These are phyloP conservation scores for Plasmodium knowlesi DNA, from an alignment of 169 alveolate species.

Conservation along the genomic window DNA sequence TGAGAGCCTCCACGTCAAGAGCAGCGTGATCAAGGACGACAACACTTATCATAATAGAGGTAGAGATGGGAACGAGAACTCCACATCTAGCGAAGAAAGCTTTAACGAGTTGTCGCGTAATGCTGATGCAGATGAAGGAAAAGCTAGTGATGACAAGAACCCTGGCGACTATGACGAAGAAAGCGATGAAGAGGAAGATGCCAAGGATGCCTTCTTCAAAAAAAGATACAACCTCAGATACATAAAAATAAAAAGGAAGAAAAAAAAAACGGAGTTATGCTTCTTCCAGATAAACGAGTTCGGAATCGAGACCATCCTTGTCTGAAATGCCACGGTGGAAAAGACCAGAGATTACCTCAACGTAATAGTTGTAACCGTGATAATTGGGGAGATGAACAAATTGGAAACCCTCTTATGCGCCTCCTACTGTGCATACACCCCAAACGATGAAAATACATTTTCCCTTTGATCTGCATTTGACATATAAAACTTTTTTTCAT, in stretches of 20 bases:
- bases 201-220: constrained; percentile 2
- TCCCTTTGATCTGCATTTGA: neutral
- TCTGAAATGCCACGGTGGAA: neutral
- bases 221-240: constrained; percentile 58
- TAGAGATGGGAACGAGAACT: neutral
- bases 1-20: neutral
- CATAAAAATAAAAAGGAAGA: constrained; percentile 30
- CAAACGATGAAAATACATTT: neutral
- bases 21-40: neutral
- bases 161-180: neutral
- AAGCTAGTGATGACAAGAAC: neutral
- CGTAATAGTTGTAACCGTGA: neutral
- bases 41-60: neutral
- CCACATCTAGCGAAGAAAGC: constrained; percentile 39
- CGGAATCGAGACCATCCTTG: constrained; percentile 40
- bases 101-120: neutral
- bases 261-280: neutral
- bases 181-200: neutral
- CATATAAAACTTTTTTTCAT: neutral
- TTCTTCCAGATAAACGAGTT: constrained; percentile 53
- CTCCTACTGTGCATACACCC: neutral
- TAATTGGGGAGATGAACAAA: neutral
- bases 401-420: neutral
- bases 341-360: neutral
- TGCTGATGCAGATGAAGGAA: neutral